Percentiles rank a stretch among this genome's conserved stretches.
phyloP scores from a whole-genome alignment of 2,329 filamentous ascomycete genomes.

The Ophiocordyceps sinensis region DNA sequence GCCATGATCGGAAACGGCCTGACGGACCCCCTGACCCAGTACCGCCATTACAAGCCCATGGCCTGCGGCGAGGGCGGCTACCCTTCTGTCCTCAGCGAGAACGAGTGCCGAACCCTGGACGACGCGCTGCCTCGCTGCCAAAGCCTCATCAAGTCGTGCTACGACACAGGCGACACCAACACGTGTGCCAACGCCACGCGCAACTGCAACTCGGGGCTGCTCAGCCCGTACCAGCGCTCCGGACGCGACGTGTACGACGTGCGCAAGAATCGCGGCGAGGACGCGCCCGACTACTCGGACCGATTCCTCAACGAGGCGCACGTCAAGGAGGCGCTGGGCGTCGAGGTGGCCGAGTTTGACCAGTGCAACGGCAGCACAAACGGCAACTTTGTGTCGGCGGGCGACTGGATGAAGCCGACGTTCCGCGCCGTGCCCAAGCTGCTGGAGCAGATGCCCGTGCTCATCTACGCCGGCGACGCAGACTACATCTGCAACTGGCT shows the following conservation, averaged over 20 bases:
- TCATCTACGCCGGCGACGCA: constrained; percentile 83
- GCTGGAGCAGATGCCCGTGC: constrained; percentile 79
- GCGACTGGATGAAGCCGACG: constrained; percentile 98
- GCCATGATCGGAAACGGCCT: constrained; percentile 91
- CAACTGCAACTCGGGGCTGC: constrained; percentile 93
- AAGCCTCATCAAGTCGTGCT: constrained; percentile 77
- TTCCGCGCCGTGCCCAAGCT: constrained; percentile 75
- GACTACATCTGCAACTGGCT: constrained; percentile 97
- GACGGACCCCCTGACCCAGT: constrained; percentile 84
- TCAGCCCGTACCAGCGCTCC: constrained; percentile 83
- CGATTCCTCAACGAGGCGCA: constrained; percentile 72
- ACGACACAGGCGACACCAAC: constrained; percentile 78
- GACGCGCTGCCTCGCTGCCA: constrained; percentile 80
- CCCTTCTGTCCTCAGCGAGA: constrained; percentile 64
- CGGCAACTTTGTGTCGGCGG: constrained; percentile 71
- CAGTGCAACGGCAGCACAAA: constrained; percentile 97
- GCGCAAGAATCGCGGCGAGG: constrained; percentile 71
- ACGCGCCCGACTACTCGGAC: constrained; percentile 80
- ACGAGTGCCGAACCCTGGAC: constrained; percentile 76
- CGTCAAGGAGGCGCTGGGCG: constrained; percentile 76
- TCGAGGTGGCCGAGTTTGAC: constrained; percentile 75
- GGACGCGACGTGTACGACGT: constrained; percentile 93
- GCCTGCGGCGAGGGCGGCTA: constrained; percentile 92
- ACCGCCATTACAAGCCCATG: constrained; percentile 92
- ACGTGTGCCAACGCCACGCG: constrained; percentile 84